Percentiles rank a stretch among this genome's conserved stretches.
Evolutionary conservation across 139 green algal genomes (phyloP).

Genomic region (Tetradesmus lagerheimii): DNA sequence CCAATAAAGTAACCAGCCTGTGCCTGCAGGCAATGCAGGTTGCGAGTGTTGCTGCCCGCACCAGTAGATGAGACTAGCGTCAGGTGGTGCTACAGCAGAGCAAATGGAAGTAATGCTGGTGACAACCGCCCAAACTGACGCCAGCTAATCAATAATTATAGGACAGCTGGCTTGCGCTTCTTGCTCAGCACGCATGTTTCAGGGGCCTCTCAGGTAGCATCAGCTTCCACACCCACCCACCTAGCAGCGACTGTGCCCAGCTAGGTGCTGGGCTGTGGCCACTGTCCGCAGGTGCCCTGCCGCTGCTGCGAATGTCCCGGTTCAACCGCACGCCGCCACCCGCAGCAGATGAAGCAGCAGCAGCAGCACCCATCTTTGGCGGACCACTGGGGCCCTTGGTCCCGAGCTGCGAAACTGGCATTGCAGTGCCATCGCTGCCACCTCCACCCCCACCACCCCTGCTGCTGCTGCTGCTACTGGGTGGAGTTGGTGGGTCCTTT

Average conservation of each 20-base stretch:
- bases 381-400: neutral
- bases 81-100: too few relatives aligned
- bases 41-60: too few relatives aligned
- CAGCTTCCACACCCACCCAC: neutral
- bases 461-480: constrained; percentile 19
- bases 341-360: constrained; percentile 16
- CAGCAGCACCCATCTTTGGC: neutral
- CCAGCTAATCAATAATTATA: too few relatives aligned
- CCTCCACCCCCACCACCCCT: neutral
- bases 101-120: too few relatives aligned
- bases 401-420: neutral
- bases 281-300: constrained; percentile 8
- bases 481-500: neutral
- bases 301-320: neutral
- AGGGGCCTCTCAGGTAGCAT: neutral
- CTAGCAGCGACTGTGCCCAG: constrained; percentile 31
- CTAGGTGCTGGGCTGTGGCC: constrained; percentile 23
- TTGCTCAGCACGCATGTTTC: neutral
- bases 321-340: neutral
- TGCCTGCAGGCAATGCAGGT: neutral
- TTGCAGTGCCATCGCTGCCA: neutral
- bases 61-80: too few relatives aligned
- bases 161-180: too few relatives aligned
- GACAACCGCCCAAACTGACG: too few relatives aligned
- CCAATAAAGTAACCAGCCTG: constrained; percentile 34